Conservation (phyloP, 2,329 filamentous ascomycete genomes). For the Penicillium vulpinum region DNA sequence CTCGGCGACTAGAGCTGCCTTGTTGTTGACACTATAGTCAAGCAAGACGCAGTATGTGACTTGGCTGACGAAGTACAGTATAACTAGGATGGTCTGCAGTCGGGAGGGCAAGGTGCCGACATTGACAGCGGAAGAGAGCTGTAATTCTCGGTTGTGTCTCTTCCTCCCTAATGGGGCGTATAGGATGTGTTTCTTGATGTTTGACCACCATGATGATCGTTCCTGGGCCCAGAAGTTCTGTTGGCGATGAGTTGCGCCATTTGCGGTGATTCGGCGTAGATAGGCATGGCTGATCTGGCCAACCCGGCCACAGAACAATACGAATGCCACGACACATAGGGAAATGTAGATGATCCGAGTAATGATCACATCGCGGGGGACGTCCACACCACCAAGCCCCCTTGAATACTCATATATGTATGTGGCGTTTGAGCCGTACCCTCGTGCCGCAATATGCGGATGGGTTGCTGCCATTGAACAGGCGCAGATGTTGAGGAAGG, state of each 20-base stretch:
- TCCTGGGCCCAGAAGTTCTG: conserved; percentile 50
- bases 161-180: conserved; percentile 70
- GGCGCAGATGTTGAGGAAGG: conserved; percentile 9
- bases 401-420: conserved; percentile 45
- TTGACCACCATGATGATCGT: conserved; percentile 42
- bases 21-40: conserved; percentile 45
- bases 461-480: conserved; percentile 32
- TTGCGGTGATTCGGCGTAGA: conserved; percentile 46
- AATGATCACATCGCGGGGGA: conserved; percentile 41
- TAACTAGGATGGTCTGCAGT: conserved; percentile 69
- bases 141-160: conserved; percentile 74
- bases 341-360: conserved; percentile 43
- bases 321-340: conserved; percentile 35
- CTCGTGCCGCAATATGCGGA: conserved; percentile 26
- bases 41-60: conserved; percentile 66
- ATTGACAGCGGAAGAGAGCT: conserved; percentile 66
- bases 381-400: conserved; percentile 41
- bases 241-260: conserved; percentile 37
- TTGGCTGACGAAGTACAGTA: conserved; percentile 70
- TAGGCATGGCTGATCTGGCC: conserved; percentile 47
- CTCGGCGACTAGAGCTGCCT: conserved; percentile 68
- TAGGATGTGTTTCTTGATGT: conserved; percentile 49
- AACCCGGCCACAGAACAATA: conserved; percentile 43
- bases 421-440: conserved; percentile 37
- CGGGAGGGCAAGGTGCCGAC: conserved; percentile 78